These are phyloP conservation scores for Ustilago sp. DNA, from an alignment of 1,284 basidiomycete species.

Conservation along the genomic window DNA sequence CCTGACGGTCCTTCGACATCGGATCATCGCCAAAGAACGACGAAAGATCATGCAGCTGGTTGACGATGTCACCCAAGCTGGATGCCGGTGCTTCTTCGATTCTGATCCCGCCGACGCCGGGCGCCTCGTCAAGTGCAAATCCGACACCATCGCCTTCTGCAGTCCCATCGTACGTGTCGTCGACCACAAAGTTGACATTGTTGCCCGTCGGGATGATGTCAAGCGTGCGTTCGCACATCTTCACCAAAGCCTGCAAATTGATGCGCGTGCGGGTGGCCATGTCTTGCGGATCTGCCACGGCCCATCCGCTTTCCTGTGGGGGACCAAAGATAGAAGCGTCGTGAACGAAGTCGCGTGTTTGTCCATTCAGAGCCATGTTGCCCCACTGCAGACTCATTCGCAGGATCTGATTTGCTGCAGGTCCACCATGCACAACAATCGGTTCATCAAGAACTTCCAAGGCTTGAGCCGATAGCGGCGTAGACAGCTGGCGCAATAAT, in stretches of 20 bases:
- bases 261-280: conserved; percentile 58
- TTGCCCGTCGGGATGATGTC: conserved; percentile 54
- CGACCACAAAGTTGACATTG: conserved; percentile 63
- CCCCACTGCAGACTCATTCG: conserved; percentile 76
- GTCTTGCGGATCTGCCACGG: conserved; percentile 61
- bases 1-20: conserved; percentile 44
- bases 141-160: conserved; percentile 32
- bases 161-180: conserved; percentile 49
- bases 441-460: conserved; percentile 92
- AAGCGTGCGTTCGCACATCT: conserved; percentile 61
- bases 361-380: conserved; percentile 33
- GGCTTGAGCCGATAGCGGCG: conserved; percentile 84
- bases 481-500: conserved; percentile 83
- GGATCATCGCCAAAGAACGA: conserved; percentile 65
- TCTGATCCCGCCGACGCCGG: conserved; percentile 24
- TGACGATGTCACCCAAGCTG: conserved; percentile 61
- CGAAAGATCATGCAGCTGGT: conserved; percentile 66
- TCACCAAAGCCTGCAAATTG: conserved; percentile 63
- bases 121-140: conserved; percentile 40
- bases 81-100: conserved; percentile 23
- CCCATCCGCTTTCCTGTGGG: conserved; percentile 64
- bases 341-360: conserved; percentile 49
- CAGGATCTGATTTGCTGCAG: conserved; percentile 83
- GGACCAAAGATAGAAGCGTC: conserved; percentile 60
- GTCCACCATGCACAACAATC: conserved; percentile 79